Percentiles rank a stretch among this genome's conserved stretches.
Evolutionary conservation across 148 eudicot species (phyloP).

Genomic region (Hydrangea macrophylla): DNA sequence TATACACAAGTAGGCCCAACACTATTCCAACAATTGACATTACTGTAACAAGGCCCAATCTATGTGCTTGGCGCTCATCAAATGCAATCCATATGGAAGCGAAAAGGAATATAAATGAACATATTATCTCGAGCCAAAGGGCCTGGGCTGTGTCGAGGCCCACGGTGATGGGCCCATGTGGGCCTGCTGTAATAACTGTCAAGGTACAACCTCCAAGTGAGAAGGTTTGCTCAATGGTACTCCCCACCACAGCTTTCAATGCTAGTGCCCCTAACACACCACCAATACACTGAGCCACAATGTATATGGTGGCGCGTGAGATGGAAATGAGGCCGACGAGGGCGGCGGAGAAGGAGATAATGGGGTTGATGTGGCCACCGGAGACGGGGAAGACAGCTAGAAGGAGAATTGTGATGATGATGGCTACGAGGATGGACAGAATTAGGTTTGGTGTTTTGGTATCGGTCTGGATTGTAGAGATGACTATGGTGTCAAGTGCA

Average conservation of each 20-base stretch:
- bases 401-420: constrained; percentile 27
- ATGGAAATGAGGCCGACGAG: constrained; percentile 37
- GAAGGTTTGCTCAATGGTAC: constrained; percentile 19
- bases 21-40: constrained; percentile 23
- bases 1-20: constrained; percentile 35
- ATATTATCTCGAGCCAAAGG: constrained; percentile 39
- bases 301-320: constrained; percentile 33
- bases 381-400: constrained; percentile 34
- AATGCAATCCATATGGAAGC: constrained; percentile 43
- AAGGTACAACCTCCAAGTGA: constrained; percentile 52
- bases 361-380: constrained; percentile 48
- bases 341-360: constrained; percentile 40
- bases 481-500: constrained; percentile 41
- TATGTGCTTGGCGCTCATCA: constrained; percentile 36
- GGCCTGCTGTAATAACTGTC: constrained; percentile 32
- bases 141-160: constrained; percentile 44
- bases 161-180: constrained; percentile 27
- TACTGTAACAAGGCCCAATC: constrained; percentile 29
- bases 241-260: constrained; percentile 33
- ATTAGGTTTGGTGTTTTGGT: constrained; percentile 31
- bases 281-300: constrained; percentile 33
- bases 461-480: constrained; percentile 25
- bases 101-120: constrained; percentile 41
- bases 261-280: constrained; percentile 43
- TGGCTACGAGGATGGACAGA: constrained; percentile 26